These are phyloP conservation scores for Fraxinus nigra DNA, from an alignment of 305 asterid genomes.

Conservation along the genomic window DNA sequence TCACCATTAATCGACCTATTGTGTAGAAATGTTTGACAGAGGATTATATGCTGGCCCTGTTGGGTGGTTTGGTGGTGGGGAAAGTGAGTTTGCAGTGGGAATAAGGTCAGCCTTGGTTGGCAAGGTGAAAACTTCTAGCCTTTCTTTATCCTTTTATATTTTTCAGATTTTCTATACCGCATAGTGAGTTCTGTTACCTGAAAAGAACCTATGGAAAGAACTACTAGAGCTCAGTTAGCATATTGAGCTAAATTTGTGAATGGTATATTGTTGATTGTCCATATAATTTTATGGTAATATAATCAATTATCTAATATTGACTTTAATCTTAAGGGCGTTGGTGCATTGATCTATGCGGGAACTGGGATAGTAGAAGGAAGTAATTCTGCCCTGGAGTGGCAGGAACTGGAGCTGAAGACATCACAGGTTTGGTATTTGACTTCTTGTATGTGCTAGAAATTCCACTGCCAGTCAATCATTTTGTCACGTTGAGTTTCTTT, in stretches of 20 bases:
- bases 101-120: conserved; percentile 92
- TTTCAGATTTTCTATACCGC: background rate
- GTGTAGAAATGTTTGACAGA: conserved; percentile 87
- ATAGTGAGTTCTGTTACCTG: background rate
- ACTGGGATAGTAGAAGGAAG: conserved; percentile 96
- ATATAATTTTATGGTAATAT: background rate
- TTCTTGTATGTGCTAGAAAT: background rate
- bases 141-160: conserved; percentile 11
- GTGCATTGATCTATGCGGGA: conserved; percentile 90
- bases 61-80: conserved; percentile 95
- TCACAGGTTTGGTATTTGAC: conserved; percentile 69
- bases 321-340: conserved; percentile 51
- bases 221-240: background rate
- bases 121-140: conserved; percentile 47
- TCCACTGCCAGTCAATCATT: background rate
- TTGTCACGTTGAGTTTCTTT: background rate
- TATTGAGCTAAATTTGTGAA: background rate
- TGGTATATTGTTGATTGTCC: background rate
- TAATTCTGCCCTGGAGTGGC: conserved; percentile 78
- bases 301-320: conserved; percentile 16
- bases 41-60: conserved; percentile 99
- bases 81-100: conserved; percentile 97
- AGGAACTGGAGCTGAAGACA: conserved; percentile 89
- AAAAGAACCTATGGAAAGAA: background rate
- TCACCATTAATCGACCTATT: conserved; percentile 11